Percentiles rank a stretch among this genome's conserved stretches.
Conservation (phyloP, 768 basidiomycete genomes). For the Naganishia antarctica region DNA sequence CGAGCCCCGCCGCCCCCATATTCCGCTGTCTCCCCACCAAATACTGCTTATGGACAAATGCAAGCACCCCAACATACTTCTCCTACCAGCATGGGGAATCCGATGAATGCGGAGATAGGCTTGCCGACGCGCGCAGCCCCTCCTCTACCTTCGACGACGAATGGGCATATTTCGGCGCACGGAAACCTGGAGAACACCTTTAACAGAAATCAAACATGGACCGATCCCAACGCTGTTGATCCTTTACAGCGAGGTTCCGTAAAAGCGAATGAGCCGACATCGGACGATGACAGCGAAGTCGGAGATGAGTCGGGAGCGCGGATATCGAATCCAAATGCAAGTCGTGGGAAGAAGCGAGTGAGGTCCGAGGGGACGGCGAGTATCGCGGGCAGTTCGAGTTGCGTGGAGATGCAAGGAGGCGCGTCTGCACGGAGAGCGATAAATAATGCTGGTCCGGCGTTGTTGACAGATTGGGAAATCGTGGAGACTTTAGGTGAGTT, state of each 20-base stretch:
- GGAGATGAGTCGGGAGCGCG: background rate
- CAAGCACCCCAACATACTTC: background rate
- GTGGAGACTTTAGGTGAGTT: constrained; percentile 50
- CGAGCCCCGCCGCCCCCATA: constrained; percentile 9
- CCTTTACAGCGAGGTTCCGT: background rate
- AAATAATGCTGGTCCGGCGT: constrained; percentile 4
- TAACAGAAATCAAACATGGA: constrained; percentile 1
- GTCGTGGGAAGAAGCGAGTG: constrained; percentile 14
- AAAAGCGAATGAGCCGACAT: background rate
- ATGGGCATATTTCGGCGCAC: background rate
- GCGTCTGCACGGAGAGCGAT: too few species aligned
- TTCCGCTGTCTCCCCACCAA: constrained; percentile 3
- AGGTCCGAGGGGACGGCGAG: constrained; percentile 13
- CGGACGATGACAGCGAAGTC: background rate
- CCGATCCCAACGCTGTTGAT: background rate
- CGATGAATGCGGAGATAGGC: too few species aligned
- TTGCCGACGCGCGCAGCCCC: constrained; percentile 17
- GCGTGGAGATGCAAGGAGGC: background rate
- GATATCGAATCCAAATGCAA: background rate
- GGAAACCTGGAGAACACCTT: background rate
- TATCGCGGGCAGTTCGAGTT: background rate
- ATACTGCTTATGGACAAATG: background rate
- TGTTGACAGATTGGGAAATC: constrained; percentile 48
- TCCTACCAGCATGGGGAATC: too few species aligned
- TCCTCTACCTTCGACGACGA: background rate